These are phyloP conservation scores for Mycena amicta DNA, from an alignment of 768 basidiomycete genomes.

Conservation along the genomic window DNA sequence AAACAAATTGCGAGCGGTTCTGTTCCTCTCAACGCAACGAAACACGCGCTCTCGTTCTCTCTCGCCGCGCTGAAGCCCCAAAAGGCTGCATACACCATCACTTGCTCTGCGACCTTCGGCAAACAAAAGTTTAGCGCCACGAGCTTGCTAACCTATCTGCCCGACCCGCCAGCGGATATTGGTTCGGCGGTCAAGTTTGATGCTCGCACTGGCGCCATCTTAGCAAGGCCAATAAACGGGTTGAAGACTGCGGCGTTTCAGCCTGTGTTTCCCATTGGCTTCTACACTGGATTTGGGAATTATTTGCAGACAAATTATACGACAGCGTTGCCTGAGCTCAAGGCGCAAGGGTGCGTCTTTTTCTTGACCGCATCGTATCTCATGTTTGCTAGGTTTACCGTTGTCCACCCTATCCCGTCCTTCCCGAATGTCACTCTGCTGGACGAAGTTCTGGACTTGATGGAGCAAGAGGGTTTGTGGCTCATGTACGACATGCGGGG, in stretches of 20 bases:
- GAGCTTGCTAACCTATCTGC: slow-evolving; percentile 50
- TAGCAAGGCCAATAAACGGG: slow-evolving; percentile 56
- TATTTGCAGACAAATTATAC: slow-evolving; percentile 55
- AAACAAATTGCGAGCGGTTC: slow-evolving; percentile 41
- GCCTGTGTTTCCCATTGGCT: slow-evolving; percentile 72
- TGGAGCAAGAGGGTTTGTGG: slow-evolving; percentile 70
- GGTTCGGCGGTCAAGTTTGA: slow-evolving; percentile 68
- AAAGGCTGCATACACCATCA: slow-evolving; percentile 37
- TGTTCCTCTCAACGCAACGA: slow-evolving; percentile 56
- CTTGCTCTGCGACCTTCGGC: slow-evolving; percentile 41
- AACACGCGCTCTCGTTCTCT: slow-evolving; percentile 51
- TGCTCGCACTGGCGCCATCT: slow-evolving; percentile 56
- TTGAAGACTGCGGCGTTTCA: slow-evolving; percentile 46
- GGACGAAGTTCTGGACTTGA: slow-evolving; percentile 61
- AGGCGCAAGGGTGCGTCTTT: slow-evolving; percentile 53
- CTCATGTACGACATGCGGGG: slow-evolving; percentile 85
- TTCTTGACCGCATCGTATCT: neutral
- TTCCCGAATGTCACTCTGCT: slow-evolving; percentile 64
- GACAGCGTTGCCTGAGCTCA: slow-evolving; percentile 55
- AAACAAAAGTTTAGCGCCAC: slow-evolving; percentile 47
- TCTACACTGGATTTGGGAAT: slow-evolving; percentile 63
- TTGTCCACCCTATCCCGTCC: slow-evolving; percentile 66
- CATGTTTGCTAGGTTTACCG: slow-evolving; percentile 37
- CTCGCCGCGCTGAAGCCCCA: slow-evolving; percentile 48
- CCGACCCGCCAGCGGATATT: slow-evolving; percentile 46